phyloP scores from a whole-genome alignment of 768 basidiomycete species.

The Gloeophyllum trabeum region DNA sequence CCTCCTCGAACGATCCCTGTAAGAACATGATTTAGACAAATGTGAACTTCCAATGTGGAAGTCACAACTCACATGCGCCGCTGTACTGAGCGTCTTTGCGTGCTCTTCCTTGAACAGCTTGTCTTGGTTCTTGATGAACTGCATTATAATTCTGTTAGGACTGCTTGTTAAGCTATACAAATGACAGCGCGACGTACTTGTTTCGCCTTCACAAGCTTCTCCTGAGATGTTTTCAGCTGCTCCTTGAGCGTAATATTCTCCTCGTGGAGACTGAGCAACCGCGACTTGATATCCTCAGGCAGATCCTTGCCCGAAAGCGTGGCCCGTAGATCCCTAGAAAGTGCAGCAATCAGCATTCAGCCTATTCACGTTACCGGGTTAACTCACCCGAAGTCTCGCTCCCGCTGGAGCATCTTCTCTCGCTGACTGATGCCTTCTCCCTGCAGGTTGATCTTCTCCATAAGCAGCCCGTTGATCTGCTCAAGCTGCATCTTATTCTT shows the following conservation, averaged over 20 bases:
- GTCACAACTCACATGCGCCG: slow-evolving; percentile 28
- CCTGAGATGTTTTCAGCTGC: slow-evolving; percentile 55
- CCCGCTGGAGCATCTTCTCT: slow-evolving; percentile 78
- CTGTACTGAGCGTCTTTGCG: slow-evolving; percentile 36
- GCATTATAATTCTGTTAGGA: background rate
- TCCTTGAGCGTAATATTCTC: slow-evolving; percentile 66
- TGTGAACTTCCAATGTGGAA: background rate
- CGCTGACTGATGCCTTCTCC: slow-evolving; percentile 84
- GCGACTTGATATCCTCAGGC: slow-evolving; percentile 73
- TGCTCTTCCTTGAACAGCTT: slow-evolving; percentile 79
- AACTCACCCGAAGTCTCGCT: slow-evolving; percentile 71
- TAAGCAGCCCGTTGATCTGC: slow-evolving; percentile 71
- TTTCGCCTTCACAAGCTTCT: slow-evolving; percentile 75
- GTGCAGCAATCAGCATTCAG: background rate
- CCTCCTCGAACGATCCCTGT: slow-evolving; percentile 59
- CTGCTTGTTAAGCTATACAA: background rate
- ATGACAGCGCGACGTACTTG: slow-evolving; percentile 29
- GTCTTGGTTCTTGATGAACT: slow-evolving; percentile 94
- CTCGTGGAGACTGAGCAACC: slow-evolving; percentile 65
- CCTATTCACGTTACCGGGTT: background rate
- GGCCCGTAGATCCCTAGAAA: slow-evolving; percentile 62
- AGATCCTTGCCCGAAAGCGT: slow-evolving; percentile 68
- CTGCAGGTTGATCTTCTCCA: slow-evolving; percentile 89
- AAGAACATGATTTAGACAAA: slow-evolving; percentile 1
- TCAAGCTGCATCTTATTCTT: slow-evolving; percentile 89